Conservation (phyloP, 2,329 filamentous ascomycete genomes). For the Sclerotiophoma versabilis region DNA sequence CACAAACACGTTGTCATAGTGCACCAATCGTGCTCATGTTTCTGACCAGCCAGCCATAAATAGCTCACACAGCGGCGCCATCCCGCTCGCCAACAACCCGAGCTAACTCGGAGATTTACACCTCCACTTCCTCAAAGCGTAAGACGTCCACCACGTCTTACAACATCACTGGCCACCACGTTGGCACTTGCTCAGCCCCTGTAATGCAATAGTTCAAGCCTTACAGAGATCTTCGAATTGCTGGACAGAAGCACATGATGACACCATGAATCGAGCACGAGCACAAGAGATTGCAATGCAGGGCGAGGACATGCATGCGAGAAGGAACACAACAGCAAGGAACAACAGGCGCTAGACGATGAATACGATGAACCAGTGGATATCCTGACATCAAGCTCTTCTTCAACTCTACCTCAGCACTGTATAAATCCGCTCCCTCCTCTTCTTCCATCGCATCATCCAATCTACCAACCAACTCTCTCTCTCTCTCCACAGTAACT, state of each 20-base stretch:
- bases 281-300: neutral
- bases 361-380: neutral
- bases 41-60: neutral
- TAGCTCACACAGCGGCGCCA: conserved; percentile 6
- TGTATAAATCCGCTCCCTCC: neutral
- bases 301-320: neutral
- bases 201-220: neutral
- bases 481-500: neutral
- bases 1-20: too few species aligned
- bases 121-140: neutral
- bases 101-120: conserved; percentile 10
- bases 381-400: neutral
- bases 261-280: neutral
- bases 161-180: neutral
- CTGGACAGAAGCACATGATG: too few species aligned
- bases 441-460: neutral
- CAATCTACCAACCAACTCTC: neutral
- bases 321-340: neutral
- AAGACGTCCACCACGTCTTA: neutral
- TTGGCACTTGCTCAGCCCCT: neutral
- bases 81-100: neutral
- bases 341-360: neutral
- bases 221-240: neutral
- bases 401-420: neutral
- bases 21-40: too few species aligned